Percentiles rank a stretch among this genome's conserved stretches.
Conservation (phyloP, 352 stramenopile genomes). For the Hyaloperonospora brassicae region DNA sequence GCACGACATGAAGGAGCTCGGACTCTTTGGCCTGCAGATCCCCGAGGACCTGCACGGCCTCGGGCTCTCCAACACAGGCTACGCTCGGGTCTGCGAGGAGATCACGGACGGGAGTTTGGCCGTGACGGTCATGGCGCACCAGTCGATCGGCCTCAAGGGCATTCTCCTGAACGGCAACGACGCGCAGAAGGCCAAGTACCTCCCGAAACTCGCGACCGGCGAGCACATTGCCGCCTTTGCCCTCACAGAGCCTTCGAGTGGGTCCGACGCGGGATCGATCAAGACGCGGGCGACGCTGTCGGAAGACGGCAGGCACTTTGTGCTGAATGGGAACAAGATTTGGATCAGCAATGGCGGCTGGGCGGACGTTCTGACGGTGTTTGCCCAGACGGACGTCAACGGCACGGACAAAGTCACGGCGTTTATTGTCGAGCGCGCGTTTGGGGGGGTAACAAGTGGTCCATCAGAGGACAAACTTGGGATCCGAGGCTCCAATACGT, state of each 20-base stretch:
- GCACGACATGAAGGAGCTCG: slow-evolving; percentile 73
- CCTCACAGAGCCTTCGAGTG: slow-evolving; percentile 88
- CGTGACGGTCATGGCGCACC: slow-evolving; percentile 83
- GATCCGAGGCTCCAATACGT: slow-evolving; percentile 94
- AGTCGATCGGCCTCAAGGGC: slow-evolving; percentile 84
- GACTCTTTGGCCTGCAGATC: slow-evolving; percentile 83
- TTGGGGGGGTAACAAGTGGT: slow-evolving; percentile 87
- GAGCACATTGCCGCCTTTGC: slow-evolving; percentile 83
- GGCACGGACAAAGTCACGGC: slow-evolving; percentile 97
- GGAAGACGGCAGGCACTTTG: slow-evolving; percentile 86
- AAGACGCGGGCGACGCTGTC: slow-evolving; percentile 86
- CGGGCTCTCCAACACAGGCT: slow-evolving; percentile 78
- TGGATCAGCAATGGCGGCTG: slow-evolving; percentile 97
- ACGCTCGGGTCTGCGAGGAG: slow-evolving; percentile 80
- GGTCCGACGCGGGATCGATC: slow-evolving; percentile 85
- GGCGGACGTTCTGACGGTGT: slow-evolving; percentile 95
- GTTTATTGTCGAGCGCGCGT: slow-evolving; percentile 94
- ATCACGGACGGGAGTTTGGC: slow-evolving; percentile 70
- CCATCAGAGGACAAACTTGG: slow-evolving; percentile 96
- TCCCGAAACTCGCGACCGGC: slow-evolving; percentile 84
- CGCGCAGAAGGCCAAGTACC: slow-evolving; percentile 80
- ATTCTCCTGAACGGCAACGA: slow-evolving; percentile 85
- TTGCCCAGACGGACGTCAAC: slow-evolving; percentile 92
- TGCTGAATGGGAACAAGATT: slow-evolving; percentile 92
- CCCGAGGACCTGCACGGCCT: slow-evolving; percentile 68